Percentiles rank a stretch among this genome's conserved stretches.
Evolutionary conservation across 2,329 filamentous ascomycete genomes (phyloP).

Genomic region (Torrubiellomyces zombiae): DNA sequence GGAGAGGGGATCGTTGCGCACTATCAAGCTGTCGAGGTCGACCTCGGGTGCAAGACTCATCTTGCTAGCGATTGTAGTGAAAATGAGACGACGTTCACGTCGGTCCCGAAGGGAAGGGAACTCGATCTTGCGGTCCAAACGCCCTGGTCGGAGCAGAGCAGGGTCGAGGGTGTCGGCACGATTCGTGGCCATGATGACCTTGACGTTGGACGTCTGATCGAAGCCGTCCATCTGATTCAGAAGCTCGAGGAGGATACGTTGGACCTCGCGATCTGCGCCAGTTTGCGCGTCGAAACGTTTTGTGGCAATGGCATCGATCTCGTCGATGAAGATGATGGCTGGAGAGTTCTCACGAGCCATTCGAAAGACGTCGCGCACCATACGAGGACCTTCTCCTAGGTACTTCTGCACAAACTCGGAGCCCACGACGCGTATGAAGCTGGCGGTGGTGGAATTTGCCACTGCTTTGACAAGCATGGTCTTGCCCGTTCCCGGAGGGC

Average conservation of each 20-base stretch:
- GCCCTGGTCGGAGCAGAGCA: constrained; percentile 81
- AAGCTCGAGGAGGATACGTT: constrained; percentile 92
- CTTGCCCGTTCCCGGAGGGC: constrained; percentile 89
- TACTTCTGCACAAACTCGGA: constrained; percentile 99
- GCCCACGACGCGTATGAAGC: constrained; percentile 94
- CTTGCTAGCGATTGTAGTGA: constrained; percentile 89
- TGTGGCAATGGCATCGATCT: constrained; percentile 96
- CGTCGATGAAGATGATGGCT: constrained; percentile 98
- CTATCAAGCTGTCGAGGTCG: constrained; percentile 88
- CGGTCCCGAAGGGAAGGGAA: constrained; percentile 91
- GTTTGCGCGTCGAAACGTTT: constrained; percentile 99
- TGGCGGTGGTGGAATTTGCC: constrained; percentile 93
- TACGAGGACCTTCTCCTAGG: constrained; percentile 88
- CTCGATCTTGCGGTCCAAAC: constrained; percentile 95
- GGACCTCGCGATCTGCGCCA: constrained; percentile 91
- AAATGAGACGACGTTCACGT: constrained; percentile 89
- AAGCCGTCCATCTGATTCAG: constrained; percentile 99
- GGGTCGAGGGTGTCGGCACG: constrained; percentile 94
- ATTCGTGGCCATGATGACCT: constrained; percentile 99
- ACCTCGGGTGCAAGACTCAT: constrained; percentile 97
- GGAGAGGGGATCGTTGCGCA: constrained; percentile 87
- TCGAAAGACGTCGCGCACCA: constrained; percentile 97
- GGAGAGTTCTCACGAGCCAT: constrained; percentile 98
- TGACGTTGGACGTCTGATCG: constrained; percentile 96
- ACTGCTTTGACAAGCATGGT: constrained; percentile 98